phyloP scores from a whole-genome alignment of 2,329 filamentous ascomycete genomes.

The Ceratocystis destructans region DNA sequence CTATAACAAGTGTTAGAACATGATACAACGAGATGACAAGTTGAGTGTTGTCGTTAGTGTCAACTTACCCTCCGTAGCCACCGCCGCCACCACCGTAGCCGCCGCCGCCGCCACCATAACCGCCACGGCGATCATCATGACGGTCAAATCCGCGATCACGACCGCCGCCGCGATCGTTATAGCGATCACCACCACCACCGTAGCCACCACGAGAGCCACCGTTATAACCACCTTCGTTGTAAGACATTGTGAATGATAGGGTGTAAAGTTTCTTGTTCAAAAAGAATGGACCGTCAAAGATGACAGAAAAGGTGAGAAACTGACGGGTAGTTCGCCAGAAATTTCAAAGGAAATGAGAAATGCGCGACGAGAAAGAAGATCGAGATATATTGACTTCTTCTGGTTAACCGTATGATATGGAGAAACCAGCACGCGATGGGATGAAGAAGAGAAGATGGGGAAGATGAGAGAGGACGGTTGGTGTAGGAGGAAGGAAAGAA shows the following conservation, averaged over 20 bases:
- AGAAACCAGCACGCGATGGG: constrained; percentile 13
- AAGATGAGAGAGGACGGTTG: background rate
- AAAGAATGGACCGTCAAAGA: constrained; percentile 3
- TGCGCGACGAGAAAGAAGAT: constrained; percentile 13
- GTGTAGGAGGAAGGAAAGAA: constrained; percentile 10
- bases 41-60: background rate
- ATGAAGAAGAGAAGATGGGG: background rate
- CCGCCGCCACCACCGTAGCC: constrained; percentile 20
- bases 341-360: background rate
- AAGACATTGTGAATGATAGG: constrained; percentile 29
- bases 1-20: constrained; percentile 28
- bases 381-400: constrained; percentile 3
- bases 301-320: background rate
- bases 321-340: background rate
- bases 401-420: background rate
- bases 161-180: constrained; percentile 27
- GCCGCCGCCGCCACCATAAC: constrained; percentile 24
- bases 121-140: constrained; percentile 29
- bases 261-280: background rate
- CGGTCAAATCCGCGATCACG: constrained; percentile 29
- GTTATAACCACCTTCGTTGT: constrained; percentile 30
- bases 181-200: constrained; percentile 27
- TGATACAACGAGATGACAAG: background rate
- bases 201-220: constrained; percentile 25
- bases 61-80: constrained; percentile 29